phyloP scores from a whole-genome alignment of 2,329 filamentous ascomycete genomes.

The Penicillium aurantiogriseum region DNA sequence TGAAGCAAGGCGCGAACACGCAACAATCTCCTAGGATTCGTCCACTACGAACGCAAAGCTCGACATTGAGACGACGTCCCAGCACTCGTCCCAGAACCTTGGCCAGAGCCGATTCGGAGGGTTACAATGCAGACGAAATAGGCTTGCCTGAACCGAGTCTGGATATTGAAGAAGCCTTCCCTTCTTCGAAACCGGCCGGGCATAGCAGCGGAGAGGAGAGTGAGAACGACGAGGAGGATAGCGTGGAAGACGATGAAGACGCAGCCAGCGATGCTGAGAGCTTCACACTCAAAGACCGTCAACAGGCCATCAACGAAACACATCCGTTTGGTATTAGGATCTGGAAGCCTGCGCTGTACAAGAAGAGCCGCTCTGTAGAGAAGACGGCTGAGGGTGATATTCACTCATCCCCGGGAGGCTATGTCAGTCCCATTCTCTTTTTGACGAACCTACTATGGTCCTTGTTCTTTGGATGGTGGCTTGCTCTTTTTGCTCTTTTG shows the following conservation, averaged over 20 bases:
- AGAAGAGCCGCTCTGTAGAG: conserved; percentile 94
- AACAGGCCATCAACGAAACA: conserved; percentile 97
- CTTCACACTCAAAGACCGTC: conserved; percentile 94
- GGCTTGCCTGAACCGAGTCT: conserved; percentile 32
- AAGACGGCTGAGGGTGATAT: conserved; percentile 96
- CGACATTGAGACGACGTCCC: conserved; percentile 42
- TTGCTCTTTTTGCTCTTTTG: conserved; percentile 70
- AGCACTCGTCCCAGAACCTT: conserved; percentile 34
- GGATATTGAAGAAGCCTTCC: conserved; percentile 20
- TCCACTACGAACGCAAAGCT: conserved; percentile 35
- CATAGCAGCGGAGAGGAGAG: conserved; percentile 29
- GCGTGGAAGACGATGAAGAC: conserved; percentile 55
- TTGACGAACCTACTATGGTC: conserved; percentile 92
- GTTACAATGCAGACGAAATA: conserved; percentile 41
- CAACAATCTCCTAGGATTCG: conserved; percentile 37
- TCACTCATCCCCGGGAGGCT: conserved; percentile 86
- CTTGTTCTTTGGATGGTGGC: conserved; percentile 92
- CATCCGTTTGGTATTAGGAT: conserved; percentile 98
- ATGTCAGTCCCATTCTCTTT: conserved; percentile 78
- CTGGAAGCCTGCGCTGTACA: conserved; percentile 98
- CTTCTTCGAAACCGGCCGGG: conserved; percentile 26
- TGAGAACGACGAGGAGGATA: conserved; percentile 46
- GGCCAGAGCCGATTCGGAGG: conserved; percentile 37
- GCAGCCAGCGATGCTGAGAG: conserved; percentile 90
- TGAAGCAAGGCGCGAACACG: conserved; percentile 31